Base-by-base conservation (phyloP, 257 asterid genomes). In the Jacaranda mimosifolia region DNA sequence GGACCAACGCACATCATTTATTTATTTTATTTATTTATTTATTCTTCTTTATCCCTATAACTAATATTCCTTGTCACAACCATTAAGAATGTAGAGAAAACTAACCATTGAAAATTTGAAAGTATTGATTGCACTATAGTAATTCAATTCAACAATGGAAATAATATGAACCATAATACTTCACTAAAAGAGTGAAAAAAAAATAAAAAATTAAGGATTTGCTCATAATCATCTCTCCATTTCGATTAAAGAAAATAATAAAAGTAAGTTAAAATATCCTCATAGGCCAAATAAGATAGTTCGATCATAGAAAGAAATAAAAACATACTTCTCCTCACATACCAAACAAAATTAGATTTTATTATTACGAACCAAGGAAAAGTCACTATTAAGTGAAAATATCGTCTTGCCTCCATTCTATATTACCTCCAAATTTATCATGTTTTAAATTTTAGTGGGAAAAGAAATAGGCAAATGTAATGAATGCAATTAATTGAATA, bases 1-100 rank as follows among this genome's bases (percentile, higher is more conserved):
- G 79, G 88, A 87, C 86, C 89, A 86, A 52, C 59, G 71, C 75
- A 68, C 39, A 63, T 75, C 69, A 70, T 72, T 26, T 10, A 73
- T 53, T 72, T 70, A 59, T 63, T 63, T 77, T 72, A 74, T 71
- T 68, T 26, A 26, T 26, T 26, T n/a, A n/a, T n/a, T 26, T 26
- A 76, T 70, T 59, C 62, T 45, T 17, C n/a, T 70, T 18, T 36
- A 6, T 21, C 10, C 15, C 6, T 36, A 53, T 17, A 46, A 13
- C 6, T 19, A 68, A 46, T 65, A 40, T 45, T 12, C 36, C 36
- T 12, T 67, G 3, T 51, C 1, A 51, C 18, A 6, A 51, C 56
- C 56, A 51, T 26, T 19, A 58, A 19, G 26, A 55, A 58, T 18
- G 39, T 26, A 26, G 32, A 26, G 19, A 19, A 21, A 26, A 4